These are phyloP conservation scores for Letharia columbiana DNA, from an alignment of 495 filamentous ascomycete genomes.

Conservation along the genomic window DNA sequence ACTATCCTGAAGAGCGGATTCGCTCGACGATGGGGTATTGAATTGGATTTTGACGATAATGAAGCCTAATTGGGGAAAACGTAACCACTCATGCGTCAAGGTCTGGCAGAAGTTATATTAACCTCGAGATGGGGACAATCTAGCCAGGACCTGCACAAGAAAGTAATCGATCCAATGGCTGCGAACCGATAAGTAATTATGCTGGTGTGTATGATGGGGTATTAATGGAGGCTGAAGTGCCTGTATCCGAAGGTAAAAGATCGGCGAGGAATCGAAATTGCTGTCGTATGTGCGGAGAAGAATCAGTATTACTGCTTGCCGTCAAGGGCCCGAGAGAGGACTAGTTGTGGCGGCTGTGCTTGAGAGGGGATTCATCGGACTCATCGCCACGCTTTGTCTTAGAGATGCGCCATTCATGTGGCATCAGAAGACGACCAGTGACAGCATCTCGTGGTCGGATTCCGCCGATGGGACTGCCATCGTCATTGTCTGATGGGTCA, in stretches of 20 bases:
- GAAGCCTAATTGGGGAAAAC: neutral
- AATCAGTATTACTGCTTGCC: neutral
- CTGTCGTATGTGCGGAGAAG: neutral
- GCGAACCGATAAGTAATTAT: neutral
- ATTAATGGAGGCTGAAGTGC: neutral
- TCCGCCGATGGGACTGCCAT: neutral
- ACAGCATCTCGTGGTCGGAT: neutral
- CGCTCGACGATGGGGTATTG: neutral
- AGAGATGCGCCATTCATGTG: neutral
- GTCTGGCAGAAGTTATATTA: neutral
- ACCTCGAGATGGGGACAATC: neutral
- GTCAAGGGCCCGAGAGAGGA: neutral
- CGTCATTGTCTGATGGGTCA: neutral
- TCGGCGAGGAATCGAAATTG: neutral
- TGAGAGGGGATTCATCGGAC: neutral
- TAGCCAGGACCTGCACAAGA: neutral
- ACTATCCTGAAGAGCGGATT: conserved; percentile 1
- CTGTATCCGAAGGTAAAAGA: neutral
- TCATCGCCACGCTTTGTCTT: neutral
- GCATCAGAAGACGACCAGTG: neutral
- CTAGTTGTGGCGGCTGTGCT: neutral
- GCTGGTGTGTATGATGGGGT: neutral
- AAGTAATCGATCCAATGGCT: neutral
- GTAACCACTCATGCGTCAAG: neutral
- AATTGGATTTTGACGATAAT: neutral